Conservation (phyloP, 108 stramenopile species). For the Nitzschia putrida region DNA sequence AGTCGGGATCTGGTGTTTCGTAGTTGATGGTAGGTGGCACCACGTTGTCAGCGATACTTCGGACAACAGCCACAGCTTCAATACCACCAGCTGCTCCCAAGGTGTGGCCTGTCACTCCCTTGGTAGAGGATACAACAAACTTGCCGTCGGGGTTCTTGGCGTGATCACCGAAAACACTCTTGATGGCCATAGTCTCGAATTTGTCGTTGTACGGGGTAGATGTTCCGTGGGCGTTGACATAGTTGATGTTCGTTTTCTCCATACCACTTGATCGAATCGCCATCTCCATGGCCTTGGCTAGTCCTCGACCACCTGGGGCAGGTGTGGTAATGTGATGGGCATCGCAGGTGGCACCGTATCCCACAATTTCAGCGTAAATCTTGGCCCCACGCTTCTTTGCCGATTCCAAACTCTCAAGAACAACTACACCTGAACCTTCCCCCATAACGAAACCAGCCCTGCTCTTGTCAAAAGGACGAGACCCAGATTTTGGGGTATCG, state of each 20-base stretch:
- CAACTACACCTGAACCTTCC: conserved; percentile 95
- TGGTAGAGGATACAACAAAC: conserved; percentile 89
- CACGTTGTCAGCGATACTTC: conserved; percentile 75
- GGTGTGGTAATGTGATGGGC: conserved; percentile 98
- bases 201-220: conserved; percentile 97
- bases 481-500: conserved; percentile 82
- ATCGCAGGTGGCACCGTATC: conserved; percentile 95
- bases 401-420: conserved; percentile 90
- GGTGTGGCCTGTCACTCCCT: conserved; percentile 95
- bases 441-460: conserved; percentile 98
- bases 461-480: conserved; percentile 92
- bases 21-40: conserved; percentile 96
- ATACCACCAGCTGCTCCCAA: conserved; percentile 96
- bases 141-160: conserved; percentile 75
- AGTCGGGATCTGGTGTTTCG: conserved; percentile 93
- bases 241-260: conserved; percentile 80
- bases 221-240: conserved; percentile 97
- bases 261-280: conserved; percentile 78
- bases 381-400: conserved; percentile 92
- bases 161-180: conserved; percentile 89
- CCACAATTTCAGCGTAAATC: conserved; percentile 91
- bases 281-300: conserved; percentile 92
- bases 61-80: conserved; percentile 90
- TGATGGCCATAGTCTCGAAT: conserved; percentile 96
- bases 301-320: conserved; percentile 91